Percentiles rank a stretch among this genome's conserved stretches.
phyloP scores from a whole-genome alignment of 306 rosid species.

The Quercus glauca region DNA sequence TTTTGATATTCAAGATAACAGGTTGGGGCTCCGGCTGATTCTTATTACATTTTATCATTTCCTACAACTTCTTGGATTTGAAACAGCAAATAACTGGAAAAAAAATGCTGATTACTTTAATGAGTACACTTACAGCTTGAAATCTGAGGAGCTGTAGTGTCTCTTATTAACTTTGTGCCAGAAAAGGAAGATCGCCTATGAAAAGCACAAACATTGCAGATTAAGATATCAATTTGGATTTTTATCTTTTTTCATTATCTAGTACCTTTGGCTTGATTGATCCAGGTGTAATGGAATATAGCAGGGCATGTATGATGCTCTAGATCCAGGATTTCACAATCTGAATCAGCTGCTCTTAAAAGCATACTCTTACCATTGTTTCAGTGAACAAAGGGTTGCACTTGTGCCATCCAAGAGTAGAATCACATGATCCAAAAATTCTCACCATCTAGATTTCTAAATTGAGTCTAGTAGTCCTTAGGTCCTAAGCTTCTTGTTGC shows the following conservation, averaged over 20 bases:
- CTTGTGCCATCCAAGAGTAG: not conserved
- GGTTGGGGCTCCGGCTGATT: not conserved
- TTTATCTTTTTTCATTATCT: not conserved
- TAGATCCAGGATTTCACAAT: not conserved
- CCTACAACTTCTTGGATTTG: not conserved
- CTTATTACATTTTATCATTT: not conserved
- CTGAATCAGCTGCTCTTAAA: not conserved
- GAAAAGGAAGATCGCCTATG: not conserved
- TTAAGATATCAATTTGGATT: not conserved
- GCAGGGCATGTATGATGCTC: not conserved
- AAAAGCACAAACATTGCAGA: not conserved
- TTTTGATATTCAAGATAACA: not conserved
- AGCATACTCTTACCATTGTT: not conserved
- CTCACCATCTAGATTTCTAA: not conserved
- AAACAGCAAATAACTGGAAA: too few relatives aligned
- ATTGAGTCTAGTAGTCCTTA: not conserved
- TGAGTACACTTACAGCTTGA: not conserved
- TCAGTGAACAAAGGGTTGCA: not conserved
- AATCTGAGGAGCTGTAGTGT: not conserved
- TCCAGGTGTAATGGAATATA: not conserved
- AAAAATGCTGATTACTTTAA: not conserved
- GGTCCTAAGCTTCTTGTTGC: not conserved
- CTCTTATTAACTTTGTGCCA: not conserved
- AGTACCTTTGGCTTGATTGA: not conserved
- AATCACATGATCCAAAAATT: not conserved